These are phyloP conservation scores for Neostapfia colusana DNA, from an alignment of 176 grass and related monocot genomes.

Conservation along the genomic window DNA sequence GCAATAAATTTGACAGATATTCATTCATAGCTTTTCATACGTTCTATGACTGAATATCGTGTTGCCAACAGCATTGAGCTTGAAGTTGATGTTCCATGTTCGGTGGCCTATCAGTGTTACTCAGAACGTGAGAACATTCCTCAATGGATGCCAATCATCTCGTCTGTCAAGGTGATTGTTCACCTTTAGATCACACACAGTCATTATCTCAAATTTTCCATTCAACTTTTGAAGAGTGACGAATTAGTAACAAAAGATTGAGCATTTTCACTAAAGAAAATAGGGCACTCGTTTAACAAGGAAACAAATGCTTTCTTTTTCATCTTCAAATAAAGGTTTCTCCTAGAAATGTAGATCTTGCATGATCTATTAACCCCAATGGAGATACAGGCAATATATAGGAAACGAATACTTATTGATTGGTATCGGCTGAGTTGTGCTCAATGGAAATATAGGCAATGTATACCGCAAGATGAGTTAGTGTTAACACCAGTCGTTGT, in stretches of 20 bases:
- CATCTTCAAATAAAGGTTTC: neutral
- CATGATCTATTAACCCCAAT: neutral
- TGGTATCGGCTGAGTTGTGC: neutral
- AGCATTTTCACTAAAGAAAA: neutral
- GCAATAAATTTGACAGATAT: constrained; percentile 11
- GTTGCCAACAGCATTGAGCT: constrained; percentile 66
- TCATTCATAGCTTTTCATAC: neutral
- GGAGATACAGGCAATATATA: too few relatives aligned
- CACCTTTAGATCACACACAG: neutral
- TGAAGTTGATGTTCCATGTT: constrained; percentile 88
- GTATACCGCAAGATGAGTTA: neutral
- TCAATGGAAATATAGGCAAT: neutral
- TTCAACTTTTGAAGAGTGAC: neutral
- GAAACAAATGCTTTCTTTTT: neutral
- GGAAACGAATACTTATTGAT: too few relatives aligned
- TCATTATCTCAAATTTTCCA: neutral
- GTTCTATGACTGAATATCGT: constrained; percentile 29
- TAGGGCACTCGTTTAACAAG: neutral
- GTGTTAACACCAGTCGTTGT: too few relatives aligned
- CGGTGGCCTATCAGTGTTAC: constrained; percentile 87
- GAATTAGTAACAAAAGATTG: neutral
- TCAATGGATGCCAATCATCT: constrained; percentile 98
- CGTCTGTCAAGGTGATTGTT: constrained; percentile 67
- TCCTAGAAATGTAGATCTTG: neutral
- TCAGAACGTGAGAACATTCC: constrained; percentile 81